Conservation (phyloP, 441 rosid genomes). For the Gossypium lobatum region DNA sequence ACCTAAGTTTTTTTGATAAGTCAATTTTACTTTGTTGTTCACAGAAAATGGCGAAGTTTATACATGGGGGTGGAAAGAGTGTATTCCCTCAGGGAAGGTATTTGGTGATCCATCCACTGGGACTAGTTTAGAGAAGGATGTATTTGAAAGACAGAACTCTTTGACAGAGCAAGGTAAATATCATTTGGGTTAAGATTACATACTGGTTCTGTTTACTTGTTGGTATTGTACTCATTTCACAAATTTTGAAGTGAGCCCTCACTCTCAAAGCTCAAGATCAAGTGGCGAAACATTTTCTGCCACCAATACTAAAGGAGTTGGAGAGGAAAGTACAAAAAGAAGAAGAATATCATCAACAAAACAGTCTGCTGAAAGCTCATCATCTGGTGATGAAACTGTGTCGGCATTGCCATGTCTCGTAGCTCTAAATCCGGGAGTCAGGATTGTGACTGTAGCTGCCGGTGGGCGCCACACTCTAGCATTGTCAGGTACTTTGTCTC, state of each 20-base stretch:
- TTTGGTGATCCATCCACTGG: slow-evolving; percentile 46
- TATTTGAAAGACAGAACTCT: slow-evolving; percentile 43
- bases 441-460: slow-evolving; percentile 77
- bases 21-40: slow-evolving; percentile 11
- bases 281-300: slow-evolving; percentile 40
- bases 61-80: slow-evolving; percentile 99
- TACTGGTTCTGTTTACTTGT: slow-evolving; percentile 11
- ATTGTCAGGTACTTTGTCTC: slow-evolving; percentile 59
- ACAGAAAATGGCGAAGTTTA: slow-evolving; percentile 71
- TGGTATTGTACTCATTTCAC: slow-evolving; percentile 11
- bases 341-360: slow-evolving; percentile 62
- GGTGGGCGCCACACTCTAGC: slow-evolving; percentile 97
- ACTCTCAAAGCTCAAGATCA: slow-evolving; percentile 51
- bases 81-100: slow-evolving; percentile 85
- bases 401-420: slow-evolving; percentile 90
- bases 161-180: slow-evolving; percentile 62
- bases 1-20: background rate
- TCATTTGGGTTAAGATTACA: background rate
- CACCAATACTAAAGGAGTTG: slow-evolving; percentile 37
- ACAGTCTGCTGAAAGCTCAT: slow-evolving; percentile 71
- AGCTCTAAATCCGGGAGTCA: slow-evolving; percentile 75
- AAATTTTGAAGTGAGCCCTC: slow-evolving; percentile 45
- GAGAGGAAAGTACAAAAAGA: slow-evolving; percentile 66
- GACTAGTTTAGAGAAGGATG: slow-evolving; percentile 41
- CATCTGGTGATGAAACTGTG: slow-evolving; percentile 58